Evolutionary conservation across 2,329 filamentous ascomycete genomes (phyloP), one percentile per base, ranked within the genome.

Genomic region (Dothistroma septosporum): DNA sequence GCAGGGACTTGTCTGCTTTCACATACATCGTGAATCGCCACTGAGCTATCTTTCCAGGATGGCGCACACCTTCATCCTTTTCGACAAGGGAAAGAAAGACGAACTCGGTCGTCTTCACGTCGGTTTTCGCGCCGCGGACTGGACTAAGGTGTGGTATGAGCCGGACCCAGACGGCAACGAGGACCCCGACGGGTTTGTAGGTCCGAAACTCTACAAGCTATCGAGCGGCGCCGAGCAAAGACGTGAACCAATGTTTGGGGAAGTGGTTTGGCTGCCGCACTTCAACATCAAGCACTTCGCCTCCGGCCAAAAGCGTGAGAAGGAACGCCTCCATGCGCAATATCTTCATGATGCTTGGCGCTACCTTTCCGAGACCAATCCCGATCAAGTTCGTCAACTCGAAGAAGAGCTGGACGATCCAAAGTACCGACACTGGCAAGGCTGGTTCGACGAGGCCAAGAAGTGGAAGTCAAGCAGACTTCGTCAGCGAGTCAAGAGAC

Each of bases 321-420:
- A 37, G 35, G 19, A 58, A 12, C 35, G 33, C 10, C 32, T 61
- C 37, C 63, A 65, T 28, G 54, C 49, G 59, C 58, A 60, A 24
- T 62, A 56, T n/a, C 19, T 67, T 28, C 21, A 49, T 19, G 60
- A 66, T 47, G 56, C 57, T 1, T 64, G 59, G 46, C 53, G 37
- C 10, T 68, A 66, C 22, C 32, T 61, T 1, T 35, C 31, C 19
- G 61, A 59, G 48, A 55, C 53, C 8, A 57, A 65, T 69, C 75
- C 84, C 37, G 76, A 78, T 19, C 81, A 87, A 68, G 78, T 89
- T 3, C 68, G 69, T 3, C 61, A 69, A 37, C 61, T 70, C 33
- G 83, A 86, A 68, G 71, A 80, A 24, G 75, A 75, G 52, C 77
- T 79, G 6, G 72, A 77, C 32, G 74, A 80, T 35, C 80, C 84